Percentiles rank a stretch among this genome's conserved stretches.
These are phyloP conservation scores for Cinchona pubescens DNA, from an alignment of 257 asterid species.

Conservation along the genomic window DNA sequence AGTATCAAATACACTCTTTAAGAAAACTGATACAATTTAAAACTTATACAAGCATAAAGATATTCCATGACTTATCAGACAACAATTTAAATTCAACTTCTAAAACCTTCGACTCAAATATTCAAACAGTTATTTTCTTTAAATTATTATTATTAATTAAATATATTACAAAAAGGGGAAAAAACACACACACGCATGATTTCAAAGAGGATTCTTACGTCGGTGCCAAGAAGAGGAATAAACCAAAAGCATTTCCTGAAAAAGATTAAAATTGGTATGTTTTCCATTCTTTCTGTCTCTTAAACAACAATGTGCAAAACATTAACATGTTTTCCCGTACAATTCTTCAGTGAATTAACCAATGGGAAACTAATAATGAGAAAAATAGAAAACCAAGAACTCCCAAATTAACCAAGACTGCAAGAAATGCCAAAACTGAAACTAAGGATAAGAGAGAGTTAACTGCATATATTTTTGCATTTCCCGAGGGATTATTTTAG, in stretches of 20 bases:
- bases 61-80: too few species aligned
- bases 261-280: background rate
- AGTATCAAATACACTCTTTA: too few species aligned
- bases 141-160: too few species aligned
- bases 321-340: slow-evolving; percentile 11
- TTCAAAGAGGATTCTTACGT: slow-evolving; percentile 38
- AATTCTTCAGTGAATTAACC: background rate
- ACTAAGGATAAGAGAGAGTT: too few species aligned
- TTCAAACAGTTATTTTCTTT: too few species aligned
- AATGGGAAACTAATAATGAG: background rate
- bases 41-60: too few species aligned
- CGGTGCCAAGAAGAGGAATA: slow-evolving; percentile 81
- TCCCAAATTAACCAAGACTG: background rate
- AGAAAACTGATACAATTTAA: too few species aligned
- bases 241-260: slow-evolving; percentile 71
- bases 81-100: too few species aligned
- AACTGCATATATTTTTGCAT: background rate
- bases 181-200: too few species aligned
- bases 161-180: too few species aligned
- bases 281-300: too few species aligned
- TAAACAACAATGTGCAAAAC: slow-evolving; percentile 39
- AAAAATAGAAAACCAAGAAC: background rate
- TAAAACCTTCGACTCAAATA: too few species aligned
- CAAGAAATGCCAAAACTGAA: background rate
- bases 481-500: background rate